phyloP scores from a whole-genome alignment of 768 basidiomycete species.

The Boletus edulis region DNA sequence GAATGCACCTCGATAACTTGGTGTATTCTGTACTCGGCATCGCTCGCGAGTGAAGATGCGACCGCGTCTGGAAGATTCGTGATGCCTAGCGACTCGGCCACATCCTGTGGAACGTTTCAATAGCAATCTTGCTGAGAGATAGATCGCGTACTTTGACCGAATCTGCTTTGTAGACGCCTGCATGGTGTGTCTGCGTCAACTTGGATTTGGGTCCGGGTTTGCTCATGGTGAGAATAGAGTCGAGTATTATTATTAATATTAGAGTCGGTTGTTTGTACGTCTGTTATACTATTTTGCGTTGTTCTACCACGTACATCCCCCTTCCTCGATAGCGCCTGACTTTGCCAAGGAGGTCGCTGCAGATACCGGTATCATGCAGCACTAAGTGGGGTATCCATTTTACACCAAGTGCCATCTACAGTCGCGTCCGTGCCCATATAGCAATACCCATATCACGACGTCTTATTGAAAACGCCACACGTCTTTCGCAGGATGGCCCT shows the following conservation, averaged over 20 bases:
- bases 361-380: not conserved
- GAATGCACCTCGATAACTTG: conserved; percentile 82
- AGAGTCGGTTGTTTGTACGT: not conserved
- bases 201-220: conserved; percentile 49
- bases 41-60: conserved; percentile 84
- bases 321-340: no score
- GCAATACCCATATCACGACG: not conserved
- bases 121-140: conserved; percentile 6
- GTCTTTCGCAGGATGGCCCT: not conserved
- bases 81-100: conserved; percentile 84
- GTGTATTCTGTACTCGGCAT: conserved; percentile 95
- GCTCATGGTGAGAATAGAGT: conserved; percentile 23
- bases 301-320: not conserved
- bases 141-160: conserved; percentile 51
- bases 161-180: conserved; percentile 63
- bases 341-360: not conserved
- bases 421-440: not conserved
- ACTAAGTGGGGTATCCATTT: not conserved
- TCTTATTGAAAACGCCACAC: conserved; percentile 7
- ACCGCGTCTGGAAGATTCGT: conserved; percentile 72
- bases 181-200: conserved; percentile 45
- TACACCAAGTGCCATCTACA: not conserved
- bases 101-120: conserved; percentile 56
- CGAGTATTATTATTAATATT: not conserved
- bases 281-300: no score